Percentiles rank a stretch among this genome's conserved stretches.
Evolutionary conservation across 345 rosid species (phyloP).

Genomic region (Anastatica hierochuntica): DNA sequence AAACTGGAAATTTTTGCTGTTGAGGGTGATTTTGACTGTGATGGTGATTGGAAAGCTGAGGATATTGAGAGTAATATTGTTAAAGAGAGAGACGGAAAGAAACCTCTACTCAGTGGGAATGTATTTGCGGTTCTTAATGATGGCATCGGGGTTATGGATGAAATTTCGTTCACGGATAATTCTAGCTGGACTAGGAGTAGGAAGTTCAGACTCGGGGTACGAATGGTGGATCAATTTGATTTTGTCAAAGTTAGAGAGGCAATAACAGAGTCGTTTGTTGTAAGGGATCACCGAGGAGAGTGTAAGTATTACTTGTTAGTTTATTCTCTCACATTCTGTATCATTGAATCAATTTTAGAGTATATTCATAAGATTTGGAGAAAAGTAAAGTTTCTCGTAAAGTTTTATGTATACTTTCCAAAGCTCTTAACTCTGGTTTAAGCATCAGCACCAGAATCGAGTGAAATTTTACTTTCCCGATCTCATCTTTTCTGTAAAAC

Average conservation of each 20-base stretch:
- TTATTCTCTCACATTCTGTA: background rate
- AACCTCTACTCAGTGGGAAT: constrained; percentile 83
- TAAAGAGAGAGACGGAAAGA: constrained; percentile 92
- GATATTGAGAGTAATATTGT: constrained; percentile 84
- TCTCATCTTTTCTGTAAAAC: too few relatives aligned
- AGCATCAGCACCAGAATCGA: too few relatives aligned
- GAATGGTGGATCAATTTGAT: constrained; percentile 56
- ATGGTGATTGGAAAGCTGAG: constrained; percentile 61
- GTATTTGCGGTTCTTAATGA: constrained; percentile 51
- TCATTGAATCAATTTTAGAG: constrained; percentile 4
- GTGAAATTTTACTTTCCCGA: too few relatives aligned
- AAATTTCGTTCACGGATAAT: constrained; percentile 89
- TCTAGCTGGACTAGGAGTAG: constrained; percentile 99
- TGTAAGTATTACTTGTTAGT: constrained; percentile 41
- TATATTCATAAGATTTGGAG: background rate
- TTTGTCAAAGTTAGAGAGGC: constrained; percentile 61
- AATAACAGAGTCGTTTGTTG: constrained; percentile 78
- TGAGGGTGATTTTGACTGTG: constrained; percentile 89
- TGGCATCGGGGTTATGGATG: constrained; percentile 57
- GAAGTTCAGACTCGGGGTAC: constrained; percentile 80
- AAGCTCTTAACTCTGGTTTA: too few relatives aligned
- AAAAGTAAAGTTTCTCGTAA: too few relatives aligned
- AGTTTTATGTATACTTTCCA: too few relatives aligned
- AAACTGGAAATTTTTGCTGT: constrained; percentile 81
- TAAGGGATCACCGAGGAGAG: constrained; percentile 99